Evolutionary conservation across 1,284 basidiomycete genomes (phyloP).

Genomic region (Fistulina hepatica): DNA sequence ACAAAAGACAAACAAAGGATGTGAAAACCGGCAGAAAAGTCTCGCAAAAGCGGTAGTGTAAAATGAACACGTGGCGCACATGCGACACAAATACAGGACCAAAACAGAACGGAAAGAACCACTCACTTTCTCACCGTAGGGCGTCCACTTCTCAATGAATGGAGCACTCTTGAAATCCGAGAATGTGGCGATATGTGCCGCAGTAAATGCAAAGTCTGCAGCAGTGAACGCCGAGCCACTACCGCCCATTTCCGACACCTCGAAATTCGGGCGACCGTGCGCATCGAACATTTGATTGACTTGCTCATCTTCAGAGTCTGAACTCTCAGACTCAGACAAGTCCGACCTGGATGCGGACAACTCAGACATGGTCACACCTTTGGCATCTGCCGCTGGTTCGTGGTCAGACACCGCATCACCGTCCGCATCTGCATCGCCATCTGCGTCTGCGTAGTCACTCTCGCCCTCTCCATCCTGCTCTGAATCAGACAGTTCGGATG

Average conservation of each 20-base stretch:
- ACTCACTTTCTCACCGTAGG: slow-evolving; percentile 38
- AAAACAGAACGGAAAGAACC: slow-evolving; percentile 1
- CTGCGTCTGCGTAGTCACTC: slow-evolving; percentile 21
- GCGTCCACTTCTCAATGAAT: slow-evolving; percentile 40
- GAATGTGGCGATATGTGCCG: slow-evolving; percentile 42
- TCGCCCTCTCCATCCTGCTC: slow-evolving; percentile 20
- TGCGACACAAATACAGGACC: background rate
- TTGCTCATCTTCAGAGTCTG: slow-evolving; percentile 24
- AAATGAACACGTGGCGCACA: no score
- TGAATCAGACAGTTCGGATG: slow-evolving; percentile 14
- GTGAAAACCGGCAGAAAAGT: background rate
- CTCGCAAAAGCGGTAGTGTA: background rate
- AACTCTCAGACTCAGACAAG: no score
- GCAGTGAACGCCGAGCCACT: slow-evolving; percentile 37
- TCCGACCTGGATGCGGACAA: no score
- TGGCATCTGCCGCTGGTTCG: slow-evolving; percentile 14
- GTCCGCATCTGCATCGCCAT: slow-evolving; percentile 15
- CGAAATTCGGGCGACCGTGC: no score
- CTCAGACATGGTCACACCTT: no score
- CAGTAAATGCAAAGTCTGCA: slow-evolving; percentile 47
- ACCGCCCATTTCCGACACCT: slow-evolving; percentile 43
- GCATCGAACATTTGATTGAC: no score
- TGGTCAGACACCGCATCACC: slow-evolving; percentile 22
- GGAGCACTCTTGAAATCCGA: slow-evolving; percentile 33
- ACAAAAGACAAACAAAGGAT: no score